Evolutionary conservation across 805 yeast genomes (phyloP).

Genomic region (Pichia membranifaciens): DNA sequence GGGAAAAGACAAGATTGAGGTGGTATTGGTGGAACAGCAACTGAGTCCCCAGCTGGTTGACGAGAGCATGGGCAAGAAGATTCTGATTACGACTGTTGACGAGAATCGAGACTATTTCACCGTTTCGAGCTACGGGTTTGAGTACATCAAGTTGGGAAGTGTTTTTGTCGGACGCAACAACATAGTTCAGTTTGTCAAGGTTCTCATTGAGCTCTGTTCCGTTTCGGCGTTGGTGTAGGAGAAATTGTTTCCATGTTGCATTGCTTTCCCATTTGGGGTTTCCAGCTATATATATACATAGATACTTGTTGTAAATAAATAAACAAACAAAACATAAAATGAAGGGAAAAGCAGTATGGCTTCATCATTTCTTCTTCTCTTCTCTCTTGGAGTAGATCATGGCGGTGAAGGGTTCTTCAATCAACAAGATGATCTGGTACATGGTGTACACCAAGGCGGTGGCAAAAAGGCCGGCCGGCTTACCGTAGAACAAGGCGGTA

Average conservation of each 20-base stretch:
- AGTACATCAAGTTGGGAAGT: slow-evolving; percentile 1
- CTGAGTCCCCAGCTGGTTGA: not conserved
- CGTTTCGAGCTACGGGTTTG: slow-evolving; percentile 7
- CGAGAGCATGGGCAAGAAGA: slow-evolving; percentile 1
- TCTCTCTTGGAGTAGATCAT: slow-evolving; percentile 58
- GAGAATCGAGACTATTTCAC: slow-evolving; percentile 6
- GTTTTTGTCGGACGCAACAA: slow-evolving; percentile 3
- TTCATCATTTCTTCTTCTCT: slow-evolving; percentile 7
- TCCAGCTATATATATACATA: too few species aligned
- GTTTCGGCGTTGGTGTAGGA: not conserved
- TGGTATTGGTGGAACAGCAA: not conserved
- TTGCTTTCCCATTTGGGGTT: too few species aligned
- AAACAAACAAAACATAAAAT: too few species aligned
- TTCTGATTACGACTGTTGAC: not conserved
- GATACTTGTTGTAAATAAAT: too few species aligned
- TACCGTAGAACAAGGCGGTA: slow-evolving; percentile 79
- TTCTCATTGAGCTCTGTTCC: not conserved
- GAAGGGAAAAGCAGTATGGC: too few species aligned
- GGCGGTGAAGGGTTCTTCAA: slow-evolving; percentile 96
- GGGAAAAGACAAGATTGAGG: not conserved
- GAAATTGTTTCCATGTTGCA: too few species aligned
- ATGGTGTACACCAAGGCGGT: slow-evolving; percentile 68
- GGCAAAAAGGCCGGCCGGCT: slow-evolving; percentile 81
- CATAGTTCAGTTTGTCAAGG: not conserved
- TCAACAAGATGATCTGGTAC: slow-evolving; percentile 77